Percentiles rank a stretch among this genome's conserved stretches.
phyloP scores from a whole-genome alignment of 1,284 basidiomycete species.

The Fomitopsis pinicola region DNA sequence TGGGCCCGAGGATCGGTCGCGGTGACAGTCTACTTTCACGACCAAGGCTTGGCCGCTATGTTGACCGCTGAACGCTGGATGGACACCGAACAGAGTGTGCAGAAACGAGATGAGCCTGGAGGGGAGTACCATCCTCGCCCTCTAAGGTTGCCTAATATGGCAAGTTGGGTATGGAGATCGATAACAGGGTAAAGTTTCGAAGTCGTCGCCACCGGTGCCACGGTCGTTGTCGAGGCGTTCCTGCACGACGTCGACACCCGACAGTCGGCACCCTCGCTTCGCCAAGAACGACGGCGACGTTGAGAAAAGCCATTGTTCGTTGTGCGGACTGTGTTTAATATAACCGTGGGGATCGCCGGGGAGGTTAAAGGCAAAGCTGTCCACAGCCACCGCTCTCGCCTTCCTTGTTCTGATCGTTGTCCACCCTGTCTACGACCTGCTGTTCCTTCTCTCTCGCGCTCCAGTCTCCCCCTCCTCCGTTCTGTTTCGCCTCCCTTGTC shows the following conservation, averaged over 20 bases:
- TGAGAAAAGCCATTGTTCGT: not conserved
- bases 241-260: not conserved
- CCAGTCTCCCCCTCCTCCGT: not conserved
- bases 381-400: constrained; percentile 5
- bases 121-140: not conserved
- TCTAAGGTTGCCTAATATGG: not conserved
- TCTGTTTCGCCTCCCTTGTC: not conserved
- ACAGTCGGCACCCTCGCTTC: not conserved
- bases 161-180: constrained; percentile 2
- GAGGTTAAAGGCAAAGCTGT: constrained; percentile 1
- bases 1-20: too few species aligned
- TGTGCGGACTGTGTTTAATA: constrained; percentile 3
- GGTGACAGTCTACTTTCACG: too few species aligned
- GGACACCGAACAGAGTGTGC: too few species aligned
- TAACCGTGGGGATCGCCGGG: constrained; percentile 3
- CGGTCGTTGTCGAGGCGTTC: constrained; percentile 1
- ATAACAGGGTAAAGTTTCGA: constrained; percentile 2
- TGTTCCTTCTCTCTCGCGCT: not conserved
- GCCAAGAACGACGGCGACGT: not conserved
- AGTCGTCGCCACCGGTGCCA: not conserved
- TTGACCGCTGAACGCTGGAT: too few species aligned
- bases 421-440: not conserved
- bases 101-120: too few species aligned
- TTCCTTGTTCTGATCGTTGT: constrained; percentile 8
- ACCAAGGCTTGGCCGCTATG: too few species aligned